Conservation (phyloP, 768 basidiomycete genomes). For the Mycena kentingensis region DNA sequence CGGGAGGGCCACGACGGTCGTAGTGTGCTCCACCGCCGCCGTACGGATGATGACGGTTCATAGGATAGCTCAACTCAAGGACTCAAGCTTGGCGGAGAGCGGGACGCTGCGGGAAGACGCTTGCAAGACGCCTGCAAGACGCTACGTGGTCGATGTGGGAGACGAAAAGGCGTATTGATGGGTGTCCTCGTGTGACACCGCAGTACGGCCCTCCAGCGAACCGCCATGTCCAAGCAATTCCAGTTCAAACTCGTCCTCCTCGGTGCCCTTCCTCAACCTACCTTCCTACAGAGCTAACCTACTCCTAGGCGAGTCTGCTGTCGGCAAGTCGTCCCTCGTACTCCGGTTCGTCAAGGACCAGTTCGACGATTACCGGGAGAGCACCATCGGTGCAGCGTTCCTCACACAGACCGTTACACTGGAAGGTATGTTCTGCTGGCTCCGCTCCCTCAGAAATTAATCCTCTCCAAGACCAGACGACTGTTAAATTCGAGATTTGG, state of each 20-base stretch:
- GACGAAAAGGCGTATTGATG: conserved; percentile 6
- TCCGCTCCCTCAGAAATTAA: too few relatives aligned
- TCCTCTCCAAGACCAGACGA: conserved; percentile 86
- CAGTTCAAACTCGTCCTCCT: conserved; percentile 97
- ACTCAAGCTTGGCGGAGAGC: conserved; percentile 15
- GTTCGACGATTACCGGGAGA: conserved; percentile 94
- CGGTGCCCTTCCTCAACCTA: conserved; percentile 48
- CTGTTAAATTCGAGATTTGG: conserved; percentile 99
- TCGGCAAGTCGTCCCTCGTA: conserved; percentile 97
- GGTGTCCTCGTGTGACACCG: neutral
- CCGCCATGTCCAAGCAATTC: conserved; percentile 83
- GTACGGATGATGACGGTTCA: conserved; percentile 94
- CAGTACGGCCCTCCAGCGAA: conserved; percentile 25
- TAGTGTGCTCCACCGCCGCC: conserved; percentile 60
- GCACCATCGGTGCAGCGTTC: conserved; percentile 96
- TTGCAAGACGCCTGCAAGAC: conserved; percentile 6
- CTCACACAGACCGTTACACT: conserved; percentile 94
- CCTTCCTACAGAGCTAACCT: conserved; percentile 14
- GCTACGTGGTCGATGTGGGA: conserved; percentile 17
- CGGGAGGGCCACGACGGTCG: conserved; percentile 63
- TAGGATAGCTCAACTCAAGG: conserved; percentile 36
- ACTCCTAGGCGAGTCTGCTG: conserved; percentile 86
- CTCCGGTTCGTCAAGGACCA: conserved; percentile 96
- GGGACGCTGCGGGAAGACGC: conserved; percentile 1
- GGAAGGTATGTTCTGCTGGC: too few relatives aligned